Evolutionary conservation across 352 stramenopile species (phyloP).

Genomic region (Globisporangium spiculum): DNA sequence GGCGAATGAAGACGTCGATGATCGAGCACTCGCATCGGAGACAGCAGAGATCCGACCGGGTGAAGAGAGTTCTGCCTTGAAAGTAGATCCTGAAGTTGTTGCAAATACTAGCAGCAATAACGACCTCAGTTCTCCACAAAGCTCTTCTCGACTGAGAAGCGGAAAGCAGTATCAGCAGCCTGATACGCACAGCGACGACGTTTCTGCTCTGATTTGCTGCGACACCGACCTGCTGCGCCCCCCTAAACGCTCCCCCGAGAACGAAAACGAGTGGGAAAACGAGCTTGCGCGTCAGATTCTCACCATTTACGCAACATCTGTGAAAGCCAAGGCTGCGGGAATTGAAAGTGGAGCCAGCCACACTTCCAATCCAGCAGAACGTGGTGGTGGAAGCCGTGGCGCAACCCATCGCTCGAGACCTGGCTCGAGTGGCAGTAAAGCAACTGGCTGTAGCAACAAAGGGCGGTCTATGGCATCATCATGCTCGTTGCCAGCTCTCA

Average conservation of each 20-base stretch:
- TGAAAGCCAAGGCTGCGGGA: slow-evolving; percentile 50
- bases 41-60: not conserved
- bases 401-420: not conserved
- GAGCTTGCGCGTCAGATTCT: slow-evolving; percentile 88
- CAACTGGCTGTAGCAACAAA: not conserved
- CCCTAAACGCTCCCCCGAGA: slow-evolving; percentile 44
- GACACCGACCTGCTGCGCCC: slow-evolving; percentile 59
- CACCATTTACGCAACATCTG: slow-evolving; percentile 79
- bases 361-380: not conserved
- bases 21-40: not conserved
- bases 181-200: slow-evolving; percentile 14
- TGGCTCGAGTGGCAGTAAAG: not conserved
- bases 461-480: slow-evolving; percentile 8
- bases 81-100: not conserved
- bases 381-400: not conserved
- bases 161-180: slow-evolving; percentile 1
- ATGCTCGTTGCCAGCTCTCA: slow-evolving; percentile 23
- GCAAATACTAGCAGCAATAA: not conserved
- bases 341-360: slow-evolving; percentile 1
- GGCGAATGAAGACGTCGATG: not conserved
- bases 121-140: not conserved
- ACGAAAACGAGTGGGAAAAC: slow-evolving; percentile 88
- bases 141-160: not conserved
- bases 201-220: slow-evolving; percentile 18
- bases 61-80: not conserved